These are phyloP conservation scores for Tricholoma flavovirens DNA, from an alignment of 768 basidiomycete genomes.

Conservation along the genomic window DNA sequence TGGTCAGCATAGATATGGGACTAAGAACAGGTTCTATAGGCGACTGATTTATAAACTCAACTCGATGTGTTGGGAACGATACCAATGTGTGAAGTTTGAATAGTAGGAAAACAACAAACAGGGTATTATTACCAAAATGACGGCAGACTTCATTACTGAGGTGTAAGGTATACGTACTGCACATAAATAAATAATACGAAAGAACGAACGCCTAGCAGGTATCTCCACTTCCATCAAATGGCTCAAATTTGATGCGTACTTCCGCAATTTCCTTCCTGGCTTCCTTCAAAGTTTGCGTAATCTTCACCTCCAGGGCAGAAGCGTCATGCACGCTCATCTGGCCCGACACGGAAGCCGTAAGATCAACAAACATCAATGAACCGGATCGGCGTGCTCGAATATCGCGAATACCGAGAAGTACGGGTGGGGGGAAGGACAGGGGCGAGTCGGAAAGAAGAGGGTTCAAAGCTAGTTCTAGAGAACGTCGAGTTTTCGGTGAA, in stretches of 20 bases:
- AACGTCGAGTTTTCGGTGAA: constrained; percentile 44
- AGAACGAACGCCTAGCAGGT: not conserved
- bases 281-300: constrained; percentile 47
- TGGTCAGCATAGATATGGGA: not conserved
- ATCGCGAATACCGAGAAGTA: constrained; percentile 41
- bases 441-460: constrained; percentile 41
- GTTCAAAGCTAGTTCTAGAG: constrained; percentile 50
- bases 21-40: too few species aligned
- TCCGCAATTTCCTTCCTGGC: constrained; percentile 66
- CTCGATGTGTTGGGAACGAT: too few species aligned
- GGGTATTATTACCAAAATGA: too few species aligned
- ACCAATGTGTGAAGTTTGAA: too few species aligned
- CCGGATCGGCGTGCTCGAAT: constrained; percentile 75
- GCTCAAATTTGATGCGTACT: constrained; percentile 60
- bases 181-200: not conserved
- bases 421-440: constrained; percentile 16
- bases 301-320: constrained; percentile 55
- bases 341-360: constrained; percentile 66
- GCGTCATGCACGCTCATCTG: constrained; percentile 53
- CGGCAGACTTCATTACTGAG: not conserved
- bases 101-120: too few species aligned
- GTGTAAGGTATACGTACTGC: not conserved
- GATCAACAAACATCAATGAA: constrained; percentile 78
- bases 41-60: too few species aligned
- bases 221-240: constrained; percentile 16